Conservation (phyloP, 2,329 filamentous ascomycete genomes). For the Pyricularia grisea region DNA sequence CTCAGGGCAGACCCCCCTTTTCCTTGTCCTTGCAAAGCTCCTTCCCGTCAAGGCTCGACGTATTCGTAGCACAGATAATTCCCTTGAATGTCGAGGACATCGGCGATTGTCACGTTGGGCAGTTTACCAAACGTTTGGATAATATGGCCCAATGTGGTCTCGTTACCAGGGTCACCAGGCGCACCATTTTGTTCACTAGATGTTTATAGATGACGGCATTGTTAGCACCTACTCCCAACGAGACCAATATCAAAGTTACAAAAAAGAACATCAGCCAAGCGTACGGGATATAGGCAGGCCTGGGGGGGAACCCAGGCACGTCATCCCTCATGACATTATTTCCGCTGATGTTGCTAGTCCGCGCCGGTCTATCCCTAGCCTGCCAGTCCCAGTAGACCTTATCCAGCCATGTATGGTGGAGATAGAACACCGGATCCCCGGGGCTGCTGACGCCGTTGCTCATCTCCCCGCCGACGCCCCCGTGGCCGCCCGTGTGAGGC, state of each 20-base stretch:
- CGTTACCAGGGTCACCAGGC: conserved; percentile 8
- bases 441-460: conserved; percentile 11
- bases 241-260: not conserved
- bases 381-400: conserved; percentile 13
- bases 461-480: conserved; percentile 14
- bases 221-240: not conserved
- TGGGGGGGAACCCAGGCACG: not conserved
- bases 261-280: not conserved
- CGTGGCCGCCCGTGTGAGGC: conserved; percentile 18
- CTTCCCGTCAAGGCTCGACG: not conserved
- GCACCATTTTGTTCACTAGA: conserved; percentile 5
- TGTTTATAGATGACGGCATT: not conserved
- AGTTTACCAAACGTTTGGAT: conserved; percentile 10
- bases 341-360: conserved; percentile 4
- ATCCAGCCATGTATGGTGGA: conserved; percentile 5
- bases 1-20: not conserved
- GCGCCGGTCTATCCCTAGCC: conserved; percentile 2
- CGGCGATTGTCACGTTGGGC: conserved; percentile 10
- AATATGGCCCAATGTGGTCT: conserved; percentile 10
- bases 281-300: not conserved
- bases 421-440: conserved; percentile 11
- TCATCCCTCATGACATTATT: not conserved
- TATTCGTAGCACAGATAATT: conserved; percentile 9
- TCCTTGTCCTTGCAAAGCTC: not conserved
- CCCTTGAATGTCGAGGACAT: conserved; percentile 12